A percentile compares a stretch with the other conserved stretches of the same genome.
These are phyloP conservation scores for Ballota nigra DNA, from an alignment of 257 asterid species.

Conservation along the genomic window DNA sequence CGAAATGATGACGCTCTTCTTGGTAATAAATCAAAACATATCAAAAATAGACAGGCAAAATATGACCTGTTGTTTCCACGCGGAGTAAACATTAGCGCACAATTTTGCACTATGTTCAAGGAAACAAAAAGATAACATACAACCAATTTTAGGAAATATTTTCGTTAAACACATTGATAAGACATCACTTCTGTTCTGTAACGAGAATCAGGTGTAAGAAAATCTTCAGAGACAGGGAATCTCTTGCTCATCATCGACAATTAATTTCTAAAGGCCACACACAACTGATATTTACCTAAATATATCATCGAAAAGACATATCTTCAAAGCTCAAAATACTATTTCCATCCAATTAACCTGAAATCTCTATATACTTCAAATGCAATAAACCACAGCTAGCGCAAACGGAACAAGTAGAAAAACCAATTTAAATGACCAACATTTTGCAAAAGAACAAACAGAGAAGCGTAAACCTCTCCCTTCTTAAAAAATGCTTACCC, in stretches of 20 bases:
- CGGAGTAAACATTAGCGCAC: background rate
- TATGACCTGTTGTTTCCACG: background rate
- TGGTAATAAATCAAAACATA: background rate
- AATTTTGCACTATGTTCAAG: background rate
- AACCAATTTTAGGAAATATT: background rate
- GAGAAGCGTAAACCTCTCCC: background rate
- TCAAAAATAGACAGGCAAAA: background rate
- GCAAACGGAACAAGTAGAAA: background rate
- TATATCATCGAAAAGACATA: background rate
- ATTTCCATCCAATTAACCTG: background rate
- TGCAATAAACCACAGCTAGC: background rate
- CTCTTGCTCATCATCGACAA: background rate
- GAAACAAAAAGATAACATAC: background rate
- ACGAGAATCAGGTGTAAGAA: background rate
- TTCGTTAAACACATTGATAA: background rate
- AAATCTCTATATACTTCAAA: background rate
- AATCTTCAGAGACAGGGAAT: background rate
- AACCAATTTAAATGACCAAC: background rate
- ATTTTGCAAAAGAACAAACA: background rate
- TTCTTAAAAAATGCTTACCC: conserved; percentile 34
- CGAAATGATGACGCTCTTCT: background rate
- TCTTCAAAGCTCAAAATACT: background rate
- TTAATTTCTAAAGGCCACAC: background rate
- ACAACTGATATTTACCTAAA: background rate
- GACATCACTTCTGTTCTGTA: background rate